Conservation (phyloP, 2,329 filamentous ascomycete species). For the Pyricularia grisea region DNA sequence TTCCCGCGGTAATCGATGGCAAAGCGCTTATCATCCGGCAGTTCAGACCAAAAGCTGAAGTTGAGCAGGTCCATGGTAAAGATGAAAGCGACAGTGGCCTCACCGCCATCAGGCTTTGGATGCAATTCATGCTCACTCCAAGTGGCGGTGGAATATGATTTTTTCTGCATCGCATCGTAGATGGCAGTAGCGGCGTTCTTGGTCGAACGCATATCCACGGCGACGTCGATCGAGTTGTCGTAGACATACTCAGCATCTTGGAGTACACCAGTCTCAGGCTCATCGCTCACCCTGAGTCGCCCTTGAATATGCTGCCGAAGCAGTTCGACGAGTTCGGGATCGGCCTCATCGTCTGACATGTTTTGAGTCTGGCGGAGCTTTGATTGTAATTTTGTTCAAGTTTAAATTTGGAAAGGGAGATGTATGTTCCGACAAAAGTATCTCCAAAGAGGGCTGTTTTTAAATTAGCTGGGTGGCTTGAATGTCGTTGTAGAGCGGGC, state of each 20-base stretch:
- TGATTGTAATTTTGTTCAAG: background rate
- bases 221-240: slow-evolving; percentile 88
- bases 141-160: slow-evolving; percentile 70
- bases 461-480: background rate
- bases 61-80: slow-evolving; percentile 97
- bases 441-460: background rate
- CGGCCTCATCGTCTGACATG: slow-evolving; percentile 90
- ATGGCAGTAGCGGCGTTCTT: slow-evolving; percentile 76
- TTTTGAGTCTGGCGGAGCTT: background rate
- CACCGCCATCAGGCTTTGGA: slow-evolving; percentile 48
- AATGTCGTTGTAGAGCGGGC: background rate
- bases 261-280: slow-evolving; percentile 74
- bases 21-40: slow-evolving; percentile 62
- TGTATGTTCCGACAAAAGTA: background rate
- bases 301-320: slow-evolving; percentile 70
- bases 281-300: slow-evolving; percentile 40
- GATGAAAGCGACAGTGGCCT: slow-evolving; percentile 79
- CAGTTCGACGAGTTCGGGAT: slow-evolving; percentile 78
- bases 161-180: slow-evolving; percentile 72
- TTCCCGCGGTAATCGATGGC: slow-evolving; percentile 72
- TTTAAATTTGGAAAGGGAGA: background rate
- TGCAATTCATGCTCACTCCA: slow-evolving; percentile 90
- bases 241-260: slow-evolving; percentile 77
- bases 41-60: slow-evolving; percentile 91
- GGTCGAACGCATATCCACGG: slow-evolving; percentile 72